phyloP scores from a whole-genome alignment of 2,329 filamentous ascomycete species.

The Huntiella decipiens region DNA sequence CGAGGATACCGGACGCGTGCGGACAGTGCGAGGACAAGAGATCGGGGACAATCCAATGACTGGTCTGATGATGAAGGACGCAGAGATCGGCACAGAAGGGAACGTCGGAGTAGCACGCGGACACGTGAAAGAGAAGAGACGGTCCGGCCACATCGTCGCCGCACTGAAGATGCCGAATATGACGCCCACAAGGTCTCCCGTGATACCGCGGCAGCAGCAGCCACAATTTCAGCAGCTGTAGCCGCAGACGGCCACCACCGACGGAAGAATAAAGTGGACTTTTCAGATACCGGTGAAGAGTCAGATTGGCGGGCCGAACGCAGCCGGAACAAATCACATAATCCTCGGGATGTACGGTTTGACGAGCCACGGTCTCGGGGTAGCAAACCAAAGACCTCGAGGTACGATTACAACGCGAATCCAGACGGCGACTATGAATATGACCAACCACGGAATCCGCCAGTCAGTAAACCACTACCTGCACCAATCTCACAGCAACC shows the following conservation, averaged over 20 bases:
- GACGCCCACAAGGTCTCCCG: neutral
- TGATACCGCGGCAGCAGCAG: constrained; percentile 7
- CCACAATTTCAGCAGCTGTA: constrained; percentile 3
- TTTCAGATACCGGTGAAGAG: constrained; percentile 11
- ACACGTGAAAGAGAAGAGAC: constrained; percentile 8
- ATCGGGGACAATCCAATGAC: constrained; percentile 10
- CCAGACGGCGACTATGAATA: constrained; percentile 5
- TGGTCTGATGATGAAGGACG: constrained; percentile 11
- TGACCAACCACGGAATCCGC: neutral
- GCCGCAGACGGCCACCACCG: neutral
- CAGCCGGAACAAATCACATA: constrained; percentile 7
- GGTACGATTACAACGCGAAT: too few relatives aligned
- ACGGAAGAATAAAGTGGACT: neutral
- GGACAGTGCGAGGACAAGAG: constrained; percentile 11
- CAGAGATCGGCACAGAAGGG: constrained; percentile 10
- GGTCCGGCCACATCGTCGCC: constrained; percentile 7
- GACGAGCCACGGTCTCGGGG: neutral
- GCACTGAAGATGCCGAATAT: constrained; percentile 7
- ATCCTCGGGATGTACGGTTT: constrained; percentile 10
- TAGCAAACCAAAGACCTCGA: too few relatives aligned
- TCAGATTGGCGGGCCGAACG: constrained; percentile 13
- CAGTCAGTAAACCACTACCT: too few relatives aligned
- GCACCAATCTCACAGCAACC: too few relatives aligned
- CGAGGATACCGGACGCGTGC: constrained; percentile 5
- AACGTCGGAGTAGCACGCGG: constrained; percentile 9